phyloP scores from a whole-genome alignment of 1,284 basidiomycete genomes.

The Leccinum pachyderme region DNA sequence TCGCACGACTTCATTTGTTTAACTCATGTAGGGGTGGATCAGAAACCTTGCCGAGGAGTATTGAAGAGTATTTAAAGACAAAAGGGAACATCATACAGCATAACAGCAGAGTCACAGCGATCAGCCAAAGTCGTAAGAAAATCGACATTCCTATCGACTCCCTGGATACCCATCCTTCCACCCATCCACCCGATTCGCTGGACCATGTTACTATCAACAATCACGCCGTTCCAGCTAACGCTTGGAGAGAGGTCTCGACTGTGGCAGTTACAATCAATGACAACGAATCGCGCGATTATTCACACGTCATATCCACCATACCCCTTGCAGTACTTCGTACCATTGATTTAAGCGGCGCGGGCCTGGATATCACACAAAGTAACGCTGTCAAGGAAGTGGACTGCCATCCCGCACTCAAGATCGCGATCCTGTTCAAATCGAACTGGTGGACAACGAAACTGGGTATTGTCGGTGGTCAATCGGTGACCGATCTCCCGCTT shows the following conservation, averaged over 20 bases:
- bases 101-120: background rate
- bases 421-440: no score
- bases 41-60: background rate
- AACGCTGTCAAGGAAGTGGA: conserved; percentile 1
- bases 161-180: no score
- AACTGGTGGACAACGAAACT: no score
- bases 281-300: conserved; percentile 3
- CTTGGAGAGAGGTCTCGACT: background rate
- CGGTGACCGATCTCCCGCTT: conserved; percentile 35
- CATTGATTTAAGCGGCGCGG: conserved; percentile 5
- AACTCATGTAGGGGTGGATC: conserved; percentile 7
- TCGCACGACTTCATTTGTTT: background rate
- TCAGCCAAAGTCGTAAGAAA: background rate
- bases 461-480: conserved; percentile 29
- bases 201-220: background rate
- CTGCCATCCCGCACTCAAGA: no score
- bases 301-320: conserved; percentile 18
- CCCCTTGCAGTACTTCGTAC: conserved; percentile 13
- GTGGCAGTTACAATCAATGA: conserved; percentile 10
- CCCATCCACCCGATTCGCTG: background rate
- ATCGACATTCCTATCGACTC: background rate
- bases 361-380: conserved; percentile 8
- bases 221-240: background rate
- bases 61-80: conserved; percentile 6
- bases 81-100: background rate